Base-by-base conservation (phyloP, 2,329 filamentous ascomycete species). In the Plectosphaerella plurivora region DNA sequence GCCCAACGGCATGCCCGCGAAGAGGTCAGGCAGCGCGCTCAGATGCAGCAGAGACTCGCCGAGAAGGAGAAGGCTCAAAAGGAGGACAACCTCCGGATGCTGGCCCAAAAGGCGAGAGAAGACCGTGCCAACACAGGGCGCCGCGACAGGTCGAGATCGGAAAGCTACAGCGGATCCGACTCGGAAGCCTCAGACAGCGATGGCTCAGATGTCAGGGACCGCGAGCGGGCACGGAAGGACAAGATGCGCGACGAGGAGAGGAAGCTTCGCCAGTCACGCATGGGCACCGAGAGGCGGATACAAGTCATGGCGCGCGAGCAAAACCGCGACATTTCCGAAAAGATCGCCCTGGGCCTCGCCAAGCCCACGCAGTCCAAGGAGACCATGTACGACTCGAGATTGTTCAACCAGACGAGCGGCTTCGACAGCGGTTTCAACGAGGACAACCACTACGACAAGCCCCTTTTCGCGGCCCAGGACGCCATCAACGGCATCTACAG, bases 31-130 rank as follows among this genome's bases (percentile, higher is more conserved):
- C 89, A 96, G 67, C 84, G 94, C 59, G 87, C 91, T 8, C 77
- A 90, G 59, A 97, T 99, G 93, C 94, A 99, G 67, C 94, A 97
- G 72, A 83, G 92, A 52, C 75, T 99, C 52, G 91, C 94, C 3
- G 94, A 99, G 74, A 97, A 97, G 76, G 94, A 97, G 71, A 97
- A 97, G 73, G 76, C 86, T 20, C 86, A 92, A 61, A 97, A 97
- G 68, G 94, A 99, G 68, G 94, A 97, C 5, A 87, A 94, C 63
- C 77, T 99, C 22, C 88, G 94, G 51, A 80, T 86, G 64, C 74
- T 99, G 57, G 94, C 94, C 0, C 91, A 96, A 65, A 92, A 96
- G 71, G 94, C 94, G 4, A 84, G 94, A 51, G 91, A 95, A 63
- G 91, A 97, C 64, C 83, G 87, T 50, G 41, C 41, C 2, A 44